phyloP scores from a whole-genome alignment of 2,329 filamentous ascomycete genomes.

The Ascochyta fabae region DNA sequence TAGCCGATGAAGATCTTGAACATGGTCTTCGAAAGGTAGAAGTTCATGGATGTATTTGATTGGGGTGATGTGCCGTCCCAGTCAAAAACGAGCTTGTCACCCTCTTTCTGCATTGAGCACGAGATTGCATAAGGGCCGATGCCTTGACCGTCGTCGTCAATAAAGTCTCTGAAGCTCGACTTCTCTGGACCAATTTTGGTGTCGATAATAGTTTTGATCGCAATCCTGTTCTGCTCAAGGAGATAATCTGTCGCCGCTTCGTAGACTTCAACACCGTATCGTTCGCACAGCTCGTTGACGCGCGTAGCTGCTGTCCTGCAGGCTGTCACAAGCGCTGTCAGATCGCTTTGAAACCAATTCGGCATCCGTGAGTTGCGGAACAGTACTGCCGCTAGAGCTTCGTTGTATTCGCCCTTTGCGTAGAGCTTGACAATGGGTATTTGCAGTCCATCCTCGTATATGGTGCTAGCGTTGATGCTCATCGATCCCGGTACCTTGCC shows the following conservation, averaged over 20 bases:
- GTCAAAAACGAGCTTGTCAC: slow-evolving; percentile 55
- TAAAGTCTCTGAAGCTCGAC: slow-evolving; percentile 57
- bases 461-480: slow-evolving; percentile 57
- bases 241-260: slow-evolving; percentile 55
- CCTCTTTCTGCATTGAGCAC: slow-evolving; percentile 56
- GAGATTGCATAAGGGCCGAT: slow-evolving; percentile 56
- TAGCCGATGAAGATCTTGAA: slow-evolving; percentile 61
- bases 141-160: slow-evolving; percentile 57
- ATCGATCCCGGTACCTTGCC: slow-evolving; percentile 60
- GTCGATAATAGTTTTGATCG: slow-evolving; percentile 56
- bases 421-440: slow-evolving; percentile 59
- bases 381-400: slow-evolving; percentile 53
- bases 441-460: slow-evolving; percentile 59
- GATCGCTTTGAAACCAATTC: slow-evolving; percentile 57
- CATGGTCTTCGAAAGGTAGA: slow-evolving; percentile 57
- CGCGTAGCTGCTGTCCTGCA: slow-evolving; percentile 55
- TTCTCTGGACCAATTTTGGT: slow-evolving; percentile 53
- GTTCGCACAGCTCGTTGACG: slow-evolving; percentile 54
- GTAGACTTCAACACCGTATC: slow-evolving; percentile 56
- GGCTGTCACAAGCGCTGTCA: slow-evolving; percentile 56
- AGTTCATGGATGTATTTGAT: slow-evolving; percentile 56
- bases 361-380: slow-evolving; percentile 58
- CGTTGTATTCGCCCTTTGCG: slow-evolving; percentile 52
- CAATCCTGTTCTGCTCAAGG: slow-evolving; percentile 53
- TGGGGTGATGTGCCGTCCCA: slow-evolving; percentile 59